These are phyloP conservation scores for Citrus australasica DNA, from an alignment of 345 rosid genomes.

Conservation along the genomic window DNA sequence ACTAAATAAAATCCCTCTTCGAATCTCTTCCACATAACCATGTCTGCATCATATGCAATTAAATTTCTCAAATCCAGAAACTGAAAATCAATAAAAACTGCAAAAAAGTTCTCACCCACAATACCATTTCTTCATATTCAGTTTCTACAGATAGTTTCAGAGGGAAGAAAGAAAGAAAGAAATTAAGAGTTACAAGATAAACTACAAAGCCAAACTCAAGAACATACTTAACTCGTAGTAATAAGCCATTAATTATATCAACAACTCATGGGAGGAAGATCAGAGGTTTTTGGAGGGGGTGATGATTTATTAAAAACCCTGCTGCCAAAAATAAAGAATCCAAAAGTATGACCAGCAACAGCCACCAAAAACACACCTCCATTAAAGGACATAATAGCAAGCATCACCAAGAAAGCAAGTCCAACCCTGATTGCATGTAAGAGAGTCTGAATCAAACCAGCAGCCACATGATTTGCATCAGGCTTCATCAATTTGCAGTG, in stretches of 20 bases:
- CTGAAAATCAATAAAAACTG: not conserved
- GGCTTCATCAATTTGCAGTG: conserved; percentile 31
- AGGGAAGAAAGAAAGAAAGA: not conserved
- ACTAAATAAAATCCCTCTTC: not conserved
- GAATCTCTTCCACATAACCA: not conserved
- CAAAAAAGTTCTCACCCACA: not conserved
- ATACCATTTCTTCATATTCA: not conserved
- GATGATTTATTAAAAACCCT: conserved; percentile 33
- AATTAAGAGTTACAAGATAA: not conserved
- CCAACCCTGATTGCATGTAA: conserved; percentile 53
- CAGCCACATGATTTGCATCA: conserved; percentile 22
- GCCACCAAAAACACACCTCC: conserved; percentile 71
- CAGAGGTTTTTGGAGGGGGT: conserved; percentile 24
- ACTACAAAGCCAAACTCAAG: not conserved
- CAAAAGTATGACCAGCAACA: conserved; percentile 59
- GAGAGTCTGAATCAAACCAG: conserved; percentile 47
- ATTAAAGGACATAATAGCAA: conserved; percentile 87
- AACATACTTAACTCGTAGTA: not conserved
- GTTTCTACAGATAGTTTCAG: not conserved
- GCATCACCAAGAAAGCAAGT: conserved; percentile 63
- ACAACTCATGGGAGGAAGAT: conserved; percentile 36
- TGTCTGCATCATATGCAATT: not conserved
- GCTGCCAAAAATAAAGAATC: conserved; percentile 64
- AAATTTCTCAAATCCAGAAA: not conserved
- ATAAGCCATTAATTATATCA: not conserved